These are phyloP conservation scores for Xerocomus brunneocitrinus DNA, from an alignment of 768 basidiomycete species.

Conservation along the genomic window DNA sequence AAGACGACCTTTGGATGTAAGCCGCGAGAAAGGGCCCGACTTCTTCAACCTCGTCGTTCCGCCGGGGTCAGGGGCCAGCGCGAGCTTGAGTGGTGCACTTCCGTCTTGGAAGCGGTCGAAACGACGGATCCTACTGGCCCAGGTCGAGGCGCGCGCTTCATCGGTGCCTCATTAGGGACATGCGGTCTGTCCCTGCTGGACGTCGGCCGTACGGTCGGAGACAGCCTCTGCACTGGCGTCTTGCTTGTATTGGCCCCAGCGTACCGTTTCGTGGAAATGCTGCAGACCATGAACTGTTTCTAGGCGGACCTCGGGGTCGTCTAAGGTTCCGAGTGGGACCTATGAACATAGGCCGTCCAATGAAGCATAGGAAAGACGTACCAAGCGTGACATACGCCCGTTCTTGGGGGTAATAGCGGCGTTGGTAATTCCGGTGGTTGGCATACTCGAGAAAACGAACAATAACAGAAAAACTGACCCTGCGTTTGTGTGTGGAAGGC, in stretches of 20 bases:
- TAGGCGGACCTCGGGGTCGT: background rate
- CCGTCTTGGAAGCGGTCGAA: no score
- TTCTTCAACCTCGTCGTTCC: no score
- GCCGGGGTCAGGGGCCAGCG: no score
- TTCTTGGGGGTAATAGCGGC: background rate
- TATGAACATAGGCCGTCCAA: background rate
- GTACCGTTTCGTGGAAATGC: background rate
- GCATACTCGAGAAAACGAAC: background rate
- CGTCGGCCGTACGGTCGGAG: no score
- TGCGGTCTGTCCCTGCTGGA: constrained; percentile 49
- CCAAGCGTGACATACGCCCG: background rate
- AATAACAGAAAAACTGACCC: background rate
- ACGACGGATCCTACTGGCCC: no score
- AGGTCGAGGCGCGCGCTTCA: background rate
- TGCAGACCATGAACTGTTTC: background rate
- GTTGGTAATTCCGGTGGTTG: background rate
- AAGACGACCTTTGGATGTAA: no score
- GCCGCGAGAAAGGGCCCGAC: no score
- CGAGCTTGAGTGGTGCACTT: no score
- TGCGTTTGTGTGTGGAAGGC: background rate
- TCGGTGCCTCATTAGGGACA: constrained; percentile 36
- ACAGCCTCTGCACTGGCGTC: no score
- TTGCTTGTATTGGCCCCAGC: no score
- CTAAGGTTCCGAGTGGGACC: background rate
- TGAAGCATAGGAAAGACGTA: background rate